Conservation (phyloP, 768 basidiomycete species). For the Chalciporus pseudorubinellus region DNA sequence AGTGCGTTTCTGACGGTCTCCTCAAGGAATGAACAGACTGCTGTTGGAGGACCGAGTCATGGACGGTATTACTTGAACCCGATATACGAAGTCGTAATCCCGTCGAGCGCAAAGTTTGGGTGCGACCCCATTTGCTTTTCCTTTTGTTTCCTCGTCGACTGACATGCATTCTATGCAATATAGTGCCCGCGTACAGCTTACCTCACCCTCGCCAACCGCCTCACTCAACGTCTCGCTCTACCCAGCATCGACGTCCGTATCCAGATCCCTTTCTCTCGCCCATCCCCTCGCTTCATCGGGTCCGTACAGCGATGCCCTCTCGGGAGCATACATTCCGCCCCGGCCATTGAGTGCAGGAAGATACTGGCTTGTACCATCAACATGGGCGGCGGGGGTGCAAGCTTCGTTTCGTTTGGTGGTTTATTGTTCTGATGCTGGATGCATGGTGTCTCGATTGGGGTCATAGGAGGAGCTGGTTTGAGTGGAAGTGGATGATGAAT, state of each 20-base stretch:
- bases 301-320: conserved; percentile 70
- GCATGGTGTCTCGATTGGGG: conserved; percentile 13
- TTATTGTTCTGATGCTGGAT: conserved; percentile 46
- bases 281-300: conserved; percentile 67
- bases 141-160: conserved; percentile 20
- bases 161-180: not conserved
- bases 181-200: conserved; percentile 71
- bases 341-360: conserved; percentile 52
- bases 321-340: conserved; percentile 64
- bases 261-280: conserved; percentile 23
- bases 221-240: conserved; percentile 65
- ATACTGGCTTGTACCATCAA: conserved; percentile 74
- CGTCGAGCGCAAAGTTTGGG: conserved; percentile 55
- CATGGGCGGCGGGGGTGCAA: conserved; percentile 59
- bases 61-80: conserved; percentile 69
- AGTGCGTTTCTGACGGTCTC: not conserved
- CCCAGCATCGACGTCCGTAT: conserved; percentile 24
- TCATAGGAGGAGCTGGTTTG: too few relatives aligned
- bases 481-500: too few relatives aligned
- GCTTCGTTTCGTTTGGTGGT: conserved; percentile 59
- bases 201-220: conserved; percentile 39
- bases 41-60: conserved; percentile 69
- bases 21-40: conserved; percentile 52
- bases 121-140: conserved; percentile 30
- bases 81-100: conserved; percentile 57